These are phyloP conservation scores for Peziza echinospora DNA, from an alignment of 495 filamentous ascomycete species.

Conservation along the genomic window DNA sequence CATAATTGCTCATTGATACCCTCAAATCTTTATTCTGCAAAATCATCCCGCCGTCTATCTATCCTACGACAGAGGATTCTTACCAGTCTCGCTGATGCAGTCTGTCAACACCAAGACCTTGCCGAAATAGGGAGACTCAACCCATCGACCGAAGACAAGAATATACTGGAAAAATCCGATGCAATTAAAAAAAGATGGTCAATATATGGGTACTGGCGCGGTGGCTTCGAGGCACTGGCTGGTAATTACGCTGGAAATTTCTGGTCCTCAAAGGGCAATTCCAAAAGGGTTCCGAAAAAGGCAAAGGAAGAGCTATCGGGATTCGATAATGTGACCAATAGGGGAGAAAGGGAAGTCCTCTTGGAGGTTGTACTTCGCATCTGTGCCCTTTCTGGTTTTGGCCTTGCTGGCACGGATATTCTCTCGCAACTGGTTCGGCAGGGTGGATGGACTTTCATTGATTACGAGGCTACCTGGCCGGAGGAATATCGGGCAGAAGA, in stretches of 20 bases:
- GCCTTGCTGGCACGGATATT: constrained; percentile 3
- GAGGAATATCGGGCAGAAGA: constrained; percentile 3
- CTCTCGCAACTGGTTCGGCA: not conserved
- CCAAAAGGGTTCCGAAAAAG: not conserved
- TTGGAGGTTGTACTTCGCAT: constrained; percentile 9
- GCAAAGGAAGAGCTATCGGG: not conserved
- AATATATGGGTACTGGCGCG: not conserved
- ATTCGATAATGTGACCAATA: not conserved
- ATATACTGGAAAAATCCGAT: not conserved
- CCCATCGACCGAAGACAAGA: not conserved
- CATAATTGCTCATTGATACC: constrained; percentile 10
- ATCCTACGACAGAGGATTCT: constrained; percentile 7
- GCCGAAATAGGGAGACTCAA: constrained; percentile 3
- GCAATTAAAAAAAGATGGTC: not conserved
- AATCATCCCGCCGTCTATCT: constrained; percentile 8
- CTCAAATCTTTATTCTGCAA: constrained; percentile 4
- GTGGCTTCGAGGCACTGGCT: not conserved
- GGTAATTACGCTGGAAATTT: not conserved
- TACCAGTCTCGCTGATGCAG: constrained; percentile 9
- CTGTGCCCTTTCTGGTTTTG: constrained; percentile 8
- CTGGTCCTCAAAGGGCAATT: not conserved
- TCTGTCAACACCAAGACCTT: constrained; percentile 10
- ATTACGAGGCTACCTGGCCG: constrained; percentile 4
- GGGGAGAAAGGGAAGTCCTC: constrained; percentile 9
- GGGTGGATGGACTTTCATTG: constrained; percentile 4